A percentile compares a stretch with the other conserved stretches of the same genome.
Evolutionary conservation across 345 rosid species (phyloP).

Genomic region (Citrus sinensis): DNA sequence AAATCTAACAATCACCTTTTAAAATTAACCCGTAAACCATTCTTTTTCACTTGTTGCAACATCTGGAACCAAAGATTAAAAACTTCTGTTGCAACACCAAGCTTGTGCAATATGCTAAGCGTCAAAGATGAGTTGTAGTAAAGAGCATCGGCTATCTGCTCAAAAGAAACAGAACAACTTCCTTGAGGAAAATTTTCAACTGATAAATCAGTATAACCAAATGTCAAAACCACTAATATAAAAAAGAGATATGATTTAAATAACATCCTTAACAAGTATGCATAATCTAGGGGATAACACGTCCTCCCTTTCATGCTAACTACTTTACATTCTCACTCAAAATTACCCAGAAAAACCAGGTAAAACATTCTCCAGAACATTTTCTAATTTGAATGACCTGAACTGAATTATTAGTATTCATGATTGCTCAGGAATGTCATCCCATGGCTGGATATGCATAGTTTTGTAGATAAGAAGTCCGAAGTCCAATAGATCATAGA

Average conservation of each 20-base stretch:
- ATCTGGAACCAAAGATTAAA: constrained; percentile 95
- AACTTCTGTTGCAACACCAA: constrained; percentile 70
- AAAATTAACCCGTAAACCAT: constrained; percentile 75
- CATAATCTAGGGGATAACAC: neutral
- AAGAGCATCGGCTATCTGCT: constrained; percentile 92
- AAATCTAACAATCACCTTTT: constrained; percentile 50
- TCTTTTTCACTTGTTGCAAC: constrained; percentile 89
- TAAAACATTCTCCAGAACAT: neutral
- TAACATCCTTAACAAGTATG: neutral
- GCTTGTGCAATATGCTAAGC: constrained; percentile 69
- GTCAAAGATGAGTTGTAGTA: constrained; percentile 85
- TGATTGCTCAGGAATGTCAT: neutral
- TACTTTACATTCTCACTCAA: neutral
- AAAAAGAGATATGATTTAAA: neutral
- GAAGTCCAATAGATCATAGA: too few species aligned
- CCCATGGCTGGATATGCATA: neutral
- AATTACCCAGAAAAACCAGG: neutral
- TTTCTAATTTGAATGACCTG: neutral
- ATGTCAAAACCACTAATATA: neutral
- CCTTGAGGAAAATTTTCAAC: neutral
- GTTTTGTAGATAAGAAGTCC: neutral
- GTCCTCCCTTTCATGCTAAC: neutral
- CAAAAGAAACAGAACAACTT: neutral
- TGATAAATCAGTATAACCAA: neutral
- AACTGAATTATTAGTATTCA: neutral